Percentiles rank a stretch among this genome's conserved stretches.
phyloP scores from a whole-genome alignment of 805 yeast species.

The Kazachstania kunashirensis region DNA sequence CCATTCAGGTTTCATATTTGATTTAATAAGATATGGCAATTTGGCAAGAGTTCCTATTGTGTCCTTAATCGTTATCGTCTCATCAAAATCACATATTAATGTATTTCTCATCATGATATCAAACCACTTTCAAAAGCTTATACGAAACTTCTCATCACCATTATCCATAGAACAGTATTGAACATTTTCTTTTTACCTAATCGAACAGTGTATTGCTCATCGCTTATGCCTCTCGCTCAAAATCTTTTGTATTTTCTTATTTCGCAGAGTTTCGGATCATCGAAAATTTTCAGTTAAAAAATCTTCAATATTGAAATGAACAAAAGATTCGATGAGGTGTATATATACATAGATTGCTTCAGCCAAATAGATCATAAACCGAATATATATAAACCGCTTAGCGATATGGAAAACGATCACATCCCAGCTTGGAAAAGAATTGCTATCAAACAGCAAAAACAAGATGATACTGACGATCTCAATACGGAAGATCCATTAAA shows the following conservation, averaged over 20 bases:
- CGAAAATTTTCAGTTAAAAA: constrained; percentile 1
- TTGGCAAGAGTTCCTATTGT: constrained; percentile 20
- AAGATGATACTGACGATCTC: constrained; percentile 5
- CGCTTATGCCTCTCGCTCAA: too few species aligned
- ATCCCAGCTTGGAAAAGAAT: constrained; percentile 32
- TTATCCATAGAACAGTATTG: too few species aligned
- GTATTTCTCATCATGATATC: constrained; percentile 8
- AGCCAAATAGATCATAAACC: neutral
- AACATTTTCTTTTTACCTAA: too few species aligned
- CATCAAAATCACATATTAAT: constrained; percentile 27
- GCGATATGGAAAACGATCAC: constrained; percentile 19
- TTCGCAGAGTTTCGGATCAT: neutral
- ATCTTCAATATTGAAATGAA: too few species aligned
- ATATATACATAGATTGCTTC: neutral
- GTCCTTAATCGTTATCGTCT: constrained; percentile 24
- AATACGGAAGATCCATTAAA: constrained; percentile 25
- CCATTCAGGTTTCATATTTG: constrained; percentile 18
- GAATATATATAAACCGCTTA: neutral
- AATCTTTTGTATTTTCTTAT: neutral
- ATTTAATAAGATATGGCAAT: constrained; percentile 16
- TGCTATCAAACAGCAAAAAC: constrained; percentile 13
- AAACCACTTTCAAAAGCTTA: too few species aligned
- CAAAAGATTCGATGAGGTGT: neutral
- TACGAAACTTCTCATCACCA: too few species aligned
- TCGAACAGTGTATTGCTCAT: too few species aligned